These are phyloP conservation scores for Plasmodium chabaudi DNA, from an alignment of 169 alveolate genomes.

Conservation along the genomic window DNA sequence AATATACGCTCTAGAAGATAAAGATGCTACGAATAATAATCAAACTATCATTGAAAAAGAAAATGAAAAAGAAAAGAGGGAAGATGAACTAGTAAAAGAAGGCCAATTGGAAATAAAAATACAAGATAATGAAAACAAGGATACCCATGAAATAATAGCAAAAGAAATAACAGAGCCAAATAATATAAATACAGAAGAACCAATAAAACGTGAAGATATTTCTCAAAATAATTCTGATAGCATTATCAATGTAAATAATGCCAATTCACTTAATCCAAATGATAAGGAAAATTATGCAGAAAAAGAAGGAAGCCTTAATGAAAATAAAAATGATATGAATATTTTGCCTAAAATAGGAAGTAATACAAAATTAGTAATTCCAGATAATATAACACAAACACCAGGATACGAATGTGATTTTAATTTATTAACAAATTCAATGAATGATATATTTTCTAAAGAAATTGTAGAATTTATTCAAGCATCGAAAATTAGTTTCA, in stretches of 20 bases:
- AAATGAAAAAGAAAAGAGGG: too few species aligned
- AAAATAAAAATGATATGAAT: conserved; percentile 2
- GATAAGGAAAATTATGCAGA: neutral
- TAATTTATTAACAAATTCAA: conserved; percentile 39
- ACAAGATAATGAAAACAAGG: too few species aligned
- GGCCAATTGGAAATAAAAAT: too few species aligned
- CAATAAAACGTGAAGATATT: too few species aligned
- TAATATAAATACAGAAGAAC: too few species aligned
- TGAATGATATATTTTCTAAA: conserved; percentile 73
- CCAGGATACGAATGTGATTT: conserved; percentile 53
- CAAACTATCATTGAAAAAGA: too few species aligned
- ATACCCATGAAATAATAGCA: too few species aligned
- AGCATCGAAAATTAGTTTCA: conserved; percentile 61
- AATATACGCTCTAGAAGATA: too few species aligned
- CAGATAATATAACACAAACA: conserved; percentile 13
- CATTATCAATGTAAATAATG: neutral
- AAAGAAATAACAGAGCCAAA: too few species aligned
- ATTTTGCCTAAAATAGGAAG: neutral
- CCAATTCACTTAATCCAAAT: neutral
- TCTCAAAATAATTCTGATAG: too few species aligned
- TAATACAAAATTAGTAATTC: neutral
- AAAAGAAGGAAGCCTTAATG: neutral
- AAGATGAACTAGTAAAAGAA: too few species aligned
- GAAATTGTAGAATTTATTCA: conserved; percentile 72
- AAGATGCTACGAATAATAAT: too few species aligned